These are phyloP conservation scores for Dianthus caryophyllus DNA, from an alignment of 148 eudicot species.

Conservation along the genomic window DNA sequence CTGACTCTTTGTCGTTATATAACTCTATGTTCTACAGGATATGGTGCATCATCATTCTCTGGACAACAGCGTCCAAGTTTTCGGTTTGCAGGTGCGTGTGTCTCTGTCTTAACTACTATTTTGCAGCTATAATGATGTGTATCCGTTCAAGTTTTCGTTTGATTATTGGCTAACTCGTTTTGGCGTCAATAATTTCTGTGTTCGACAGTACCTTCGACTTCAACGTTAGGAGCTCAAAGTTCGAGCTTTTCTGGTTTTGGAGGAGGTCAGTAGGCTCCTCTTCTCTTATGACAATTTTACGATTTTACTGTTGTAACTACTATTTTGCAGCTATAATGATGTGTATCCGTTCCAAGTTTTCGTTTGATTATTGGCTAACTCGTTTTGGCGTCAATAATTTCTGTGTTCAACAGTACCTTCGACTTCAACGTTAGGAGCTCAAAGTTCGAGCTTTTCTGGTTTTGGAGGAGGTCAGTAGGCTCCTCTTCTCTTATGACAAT, in stretches of 20 bases:
- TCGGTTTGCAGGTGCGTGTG: too few relatives aligned
- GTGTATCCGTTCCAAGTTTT: too few relatives aligned
- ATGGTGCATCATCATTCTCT: too few relatives aligned
- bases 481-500: neutral
- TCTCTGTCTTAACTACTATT: too few relatives aligned
- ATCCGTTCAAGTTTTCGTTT: neutral
- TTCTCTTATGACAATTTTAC: neutral
- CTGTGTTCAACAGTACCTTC: neutral
- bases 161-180: neutral
- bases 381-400: neutral
- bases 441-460: neutral
- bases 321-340: too few relatives aligned
- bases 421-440: neutral
- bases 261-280: conserved; percentile 6
- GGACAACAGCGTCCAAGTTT: too few relatives aligned
- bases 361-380: neutral
- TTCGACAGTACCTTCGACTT: neutral
- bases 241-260: neutral
- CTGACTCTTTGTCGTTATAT: too few relatives aligned
- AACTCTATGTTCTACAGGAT: too few relatives aligned
- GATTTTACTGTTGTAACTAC: too few relatives aligned
- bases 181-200: neutral
- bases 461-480: conserved; percentile 4
- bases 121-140: too few relatives aligned
- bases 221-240: neutral